A percentile compares a stretch with the other conserved stretches of the same genome.
These are phyloP conservation scores for Dioszegia crocea DNA, from an alignment of 768 basidiomycete species.

Conservation along the genomic window DNA sequence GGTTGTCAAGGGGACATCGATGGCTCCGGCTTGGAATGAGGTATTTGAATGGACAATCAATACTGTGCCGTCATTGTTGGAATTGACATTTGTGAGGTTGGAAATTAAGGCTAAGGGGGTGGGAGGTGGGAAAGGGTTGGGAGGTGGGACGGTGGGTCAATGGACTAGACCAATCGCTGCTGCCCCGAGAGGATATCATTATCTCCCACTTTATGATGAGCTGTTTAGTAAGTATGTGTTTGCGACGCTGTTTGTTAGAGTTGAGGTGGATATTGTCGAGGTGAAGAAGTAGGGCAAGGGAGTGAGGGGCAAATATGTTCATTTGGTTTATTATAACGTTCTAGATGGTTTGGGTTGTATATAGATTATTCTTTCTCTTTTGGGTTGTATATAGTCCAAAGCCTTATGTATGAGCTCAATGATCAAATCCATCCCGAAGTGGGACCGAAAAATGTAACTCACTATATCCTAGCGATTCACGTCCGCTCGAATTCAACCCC, in stretches of 20 bases:
- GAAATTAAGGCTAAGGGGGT: constrained; percentile 58
- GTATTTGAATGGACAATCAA: constrained; percentile 59
- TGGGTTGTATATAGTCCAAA: not conserved
- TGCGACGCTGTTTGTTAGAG: constrained; percentile 82
- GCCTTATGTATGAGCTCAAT: not conserved
- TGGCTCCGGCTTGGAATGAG: constrained; percentile 87
- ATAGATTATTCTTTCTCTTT: no score
- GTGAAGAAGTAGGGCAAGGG: not conserved
- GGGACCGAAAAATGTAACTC: no score
- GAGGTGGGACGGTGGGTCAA: constrained; percentile 64
- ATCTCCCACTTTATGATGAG: constrained; percentile 81
- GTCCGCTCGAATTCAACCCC: no score
- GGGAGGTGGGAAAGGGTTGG: not conserved
- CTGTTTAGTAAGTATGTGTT: constrained; percentile 85
- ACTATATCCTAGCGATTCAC: no score
- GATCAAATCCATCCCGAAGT: no score
- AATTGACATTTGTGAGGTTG: constrained; percentile 79
- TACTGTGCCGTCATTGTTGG: constrained; percentile 60
- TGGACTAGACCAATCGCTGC: constrained; percentile 60
- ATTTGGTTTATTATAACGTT: not conserved
- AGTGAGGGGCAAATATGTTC: not conserved
- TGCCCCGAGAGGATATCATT: constrained; percentile 63
- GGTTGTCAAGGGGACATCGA: constrained; percentile 77
- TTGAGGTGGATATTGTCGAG: constrained; percentile 51
- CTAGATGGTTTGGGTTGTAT: not conserved